These are phyloP conservation scores for Cystofilobasidium ferigula DNA, from an alignment of 768 basidiomycete species.

Conservation along the genomic window DNA sequence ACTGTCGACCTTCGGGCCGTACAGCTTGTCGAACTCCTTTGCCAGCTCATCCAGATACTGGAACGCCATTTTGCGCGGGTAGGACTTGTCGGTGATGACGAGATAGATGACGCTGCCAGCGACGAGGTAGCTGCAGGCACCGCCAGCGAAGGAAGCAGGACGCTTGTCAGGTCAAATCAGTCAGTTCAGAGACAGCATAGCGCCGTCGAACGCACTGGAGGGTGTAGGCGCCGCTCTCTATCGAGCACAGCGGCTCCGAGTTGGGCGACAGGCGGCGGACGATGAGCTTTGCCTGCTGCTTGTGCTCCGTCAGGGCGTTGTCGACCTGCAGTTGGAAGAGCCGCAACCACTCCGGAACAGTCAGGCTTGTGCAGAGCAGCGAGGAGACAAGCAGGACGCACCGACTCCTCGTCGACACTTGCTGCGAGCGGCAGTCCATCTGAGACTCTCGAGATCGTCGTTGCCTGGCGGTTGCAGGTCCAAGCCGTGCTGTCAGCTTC, in stretches of 20 bases:
- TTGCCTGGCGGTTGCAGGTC: constrained; percentile 5
- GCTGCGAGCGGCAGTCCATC: constrained; percentile 70
- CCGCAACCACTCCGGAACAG: background rate
- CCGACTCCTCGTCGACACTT: constrained; percentile 94
- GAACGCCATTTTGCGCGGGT: constrained; percentile 83
- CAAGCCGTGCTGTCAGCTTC: too few relatives aligned
- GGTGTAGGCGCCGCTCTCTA: constrained; percentile 91
- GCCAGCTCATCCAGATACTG: constrained; percentile 93
- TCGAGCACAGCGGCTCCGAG: constrained; percentile 89
- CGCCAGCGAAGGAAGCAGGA: background rate
- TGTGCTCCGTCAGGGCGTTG: constrained; percentile 86
- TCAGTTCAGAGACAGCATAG: background rate
- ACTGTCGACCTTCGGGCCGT: constrained; percentile 83
- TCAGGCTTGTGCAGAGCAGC: background rate
- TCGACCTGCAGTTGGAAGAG: constrained; percentile 55
- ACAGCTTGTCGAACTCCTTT: constrained; percentile 86
- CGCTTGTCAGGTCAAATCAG: background rate
- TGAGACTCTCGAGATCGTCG: constrained; percentile 22
- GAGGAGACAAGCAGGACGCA: constrained; percentile 36
- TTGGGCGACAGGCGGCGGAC: constrained; percentile 89
- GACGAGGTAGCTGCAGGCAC: constrained; percentile 72
- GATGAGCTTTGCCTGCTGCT: constrained; percentile 94
- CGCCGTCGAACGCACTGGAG: constrained; percentile 59
- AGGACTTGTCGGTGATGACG: constrained; percentile 90
- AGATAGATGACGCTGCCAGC: constrained; percentile 87